These are phyloP conservation scores for Cercospora sojina DNA, from an alignment of 2,329 filamentous ascomycete species.

Conservation along the genomic window DNA sequence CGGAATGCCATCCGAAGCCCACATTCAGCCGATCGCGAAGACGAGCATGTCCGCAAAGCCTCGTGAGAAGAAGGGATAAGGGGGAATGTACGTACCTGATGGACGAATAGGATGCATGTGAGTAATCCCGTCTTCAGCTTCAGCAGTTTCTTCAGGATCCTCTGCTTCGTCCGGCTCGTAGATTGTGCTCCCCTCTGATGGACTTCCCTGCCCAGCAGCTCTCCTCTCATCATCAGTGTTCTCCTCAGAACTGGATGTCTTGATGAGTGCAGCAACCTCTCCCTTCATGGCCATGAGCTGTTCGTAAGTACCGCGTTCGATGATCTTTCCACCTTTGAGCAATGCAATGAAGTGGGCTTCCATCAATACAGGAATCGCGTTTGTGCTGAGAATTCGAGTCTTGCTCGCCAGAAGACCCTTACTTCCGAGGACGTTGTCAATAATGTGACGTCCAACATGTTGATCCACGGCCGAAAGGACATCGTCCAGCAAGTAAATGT, in stretches of 20 bases:
- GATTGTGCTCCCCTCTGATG: slow-evolving; percentile 44
- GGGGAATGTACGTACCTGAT: slow-evolving; percentile 16
- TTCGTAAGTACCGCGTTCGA: slow-evolving; percentile 85
- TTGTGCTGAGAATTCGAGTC: slow-evolving; percentile 90
- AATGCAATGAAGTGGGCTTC: slow-evolving; percentile 88
- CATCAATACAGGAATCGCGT: slow-evolving; percentile 85
- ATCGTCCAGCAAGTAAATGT: slow-evolving; percentile 92
- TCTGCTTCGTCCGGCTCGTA: slow-evolving; percentile 49
- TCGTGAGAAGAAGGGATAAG: not conserved
- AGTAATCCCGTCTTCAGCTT: slow-evolving; percentile 69
- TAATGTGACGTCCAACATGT: slow-evolving; percentile 91
- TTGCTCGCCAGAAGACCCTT: slow-evolving; percentile 80
- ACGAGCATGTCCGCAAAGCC: not conserved
- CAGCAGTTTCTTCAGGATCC: slow-evolving; percentile 54
- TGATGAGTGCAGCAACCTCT: slow-evolving; percentile 79
- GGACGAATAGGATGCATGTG: slow-evolving; percentile 73
- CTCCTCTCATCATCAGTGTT: slow-evolving; percentile 25
- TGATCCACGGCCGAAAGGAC: slow-evolving; percentile 96
- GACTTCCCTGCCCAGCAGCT: slow-evolving; percentile 23
- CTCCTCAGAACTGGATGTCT: slow-evolving; percentile 63
- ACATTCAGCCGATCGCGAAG: not conserved
- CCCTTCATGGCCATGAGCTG: slow-evolving; percentile 94
- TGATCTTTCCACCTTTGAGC: slow-evolving; percentile 75
- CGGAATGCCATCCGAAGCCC: not conserved
- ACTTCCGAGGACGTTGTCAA: slow-evolving; percentile 86